Evolutionary conservation across 306 rosid species (phyloP), one percentile per base, ranked within the genome.

Genomic region (Begonia fuchsioides): DNA sequence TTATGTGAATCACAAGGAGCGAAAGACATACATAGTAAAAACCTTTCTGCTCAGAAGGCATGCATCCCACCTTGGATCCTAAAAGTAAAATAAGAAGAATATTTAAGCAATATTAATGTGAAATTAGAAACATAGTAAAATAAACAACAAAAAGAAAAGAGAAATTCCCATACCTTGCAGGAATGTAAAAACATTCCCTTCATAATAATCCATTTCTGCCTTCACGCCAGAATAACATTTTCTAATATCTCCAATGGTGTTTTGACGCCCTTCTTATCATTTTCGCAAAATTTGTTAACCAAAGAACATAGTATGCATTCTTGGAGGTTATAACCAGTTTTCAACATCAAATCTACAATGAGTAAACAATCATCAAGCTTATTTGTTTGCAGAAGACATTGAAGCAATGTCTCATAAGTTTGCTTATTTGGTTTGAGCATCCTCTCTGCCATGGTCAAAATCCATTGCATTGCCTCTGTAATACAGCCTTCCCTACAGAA

Each of bases 11-110:
- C 98, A 65, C 98, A 75, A 43, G 96, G 94, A 11, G 98, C 94
- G 75, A 92, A 85, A 15, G n/a, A n/a, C n/a, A n/a, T n/a, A n/a
- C n/a, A n/a, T n/a, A n/a, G n/a, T n/a, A n/a, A 85, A 15, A 43
- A 92, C 96, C 64, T 77, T 67, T 77, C 88, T 75, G 61, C 88
- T 85, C 87, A 86, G 72, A 62, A 92, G 90, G 69, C 82, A 92
- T 6, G 96, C 98, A 61, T 96, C 98, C 96, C 83, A 82, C 75
- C 98, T 92, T 38, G 98, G 96, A 67, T 85, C 98, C 94, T 92
- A 57, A 59, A n/a, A 11, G 26, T 62, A 70, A 51, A 19, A 3
- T 26, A 40, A 10, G 10, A 15, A 11, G 44, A 32, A 43, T 16
- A 32, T 17, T 16, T 0, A 48, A 49, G 20, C 11, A 19, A 18